Evolutionary conservation across 805 yeast genomes (phyloP).

Genomic region (Isabelozyma rhagii): DNA sequence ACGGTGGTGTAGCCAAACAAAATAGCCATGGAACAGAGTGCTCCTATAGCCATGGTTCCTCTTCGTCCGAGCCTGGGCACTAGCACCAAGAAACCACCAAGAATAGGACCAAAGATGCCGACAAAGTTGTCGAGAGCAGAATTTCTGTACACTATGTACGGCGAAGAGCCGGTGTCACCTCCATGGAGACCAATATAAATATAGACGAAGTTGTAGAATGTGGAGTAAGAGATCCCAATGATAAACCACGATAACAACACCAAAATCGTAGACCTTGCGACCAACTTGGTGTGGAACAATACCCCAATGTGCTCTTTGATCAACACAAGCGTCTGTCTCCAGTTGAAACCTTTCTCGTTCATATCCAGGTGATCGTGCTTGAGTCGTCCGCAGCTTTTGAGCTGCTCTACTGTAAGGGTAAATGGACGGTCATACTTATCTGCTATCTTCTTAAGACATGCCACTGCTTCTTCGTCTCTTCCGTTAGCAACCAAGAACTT

Average conservation of each 20-base stretch:
- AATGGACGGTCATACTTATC: constrained; percentile 40
- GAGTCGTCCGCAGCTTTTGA: constrained; percentile 41
- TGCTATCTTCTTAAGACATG: constrained; percentile 41
- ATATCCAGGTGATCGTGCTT: constrained; percentile 6
- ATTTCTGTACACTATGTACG: constrained; percentile 20
- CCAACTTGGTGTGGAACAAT: constrained; percentile 37
- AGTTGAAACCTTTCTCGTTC: constrained; percentile 5
- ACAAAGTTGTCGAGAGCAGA: constrained; percentile 23
- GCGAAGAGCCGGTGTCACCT: constrained; percentile 6
- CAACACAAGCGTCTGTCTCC: constrained; percentile 13
- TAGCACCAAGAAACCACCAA: constrained; percentile 20
- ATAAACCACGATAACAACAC: constrained; percentile 50
- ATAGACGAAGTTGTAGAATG: constrained; percentile 46
- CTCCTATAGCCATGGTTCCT: constrained; percentile 56
- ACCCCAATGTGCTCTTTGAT: constrained; percentile 29
- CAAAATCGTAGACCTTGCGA: constrained; percentile 38
- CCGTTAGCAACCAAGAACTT: constrained; percentile 52
- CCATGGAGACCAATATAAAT: constrained; percentile 41
- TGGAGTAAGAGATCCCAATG: constrained; percentile 50
- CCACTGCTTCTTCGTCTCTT: constrained; percentile 48
- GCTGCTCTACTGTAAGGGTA: constrained; percentile 44
- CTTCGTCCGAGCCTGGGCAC: constrained; percentile 45
- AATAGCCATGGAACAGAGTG: constrained; percentile 52
- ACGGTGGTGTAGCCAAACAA: constrained; percentile 62
- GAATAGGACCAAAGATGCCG: constrained; percentile 27